A percentile compares a stretch with the other conserved stretches of the same genome.
Conservation (phyloP, 345 rosid species). For the Microcos paniculata region DNA sequence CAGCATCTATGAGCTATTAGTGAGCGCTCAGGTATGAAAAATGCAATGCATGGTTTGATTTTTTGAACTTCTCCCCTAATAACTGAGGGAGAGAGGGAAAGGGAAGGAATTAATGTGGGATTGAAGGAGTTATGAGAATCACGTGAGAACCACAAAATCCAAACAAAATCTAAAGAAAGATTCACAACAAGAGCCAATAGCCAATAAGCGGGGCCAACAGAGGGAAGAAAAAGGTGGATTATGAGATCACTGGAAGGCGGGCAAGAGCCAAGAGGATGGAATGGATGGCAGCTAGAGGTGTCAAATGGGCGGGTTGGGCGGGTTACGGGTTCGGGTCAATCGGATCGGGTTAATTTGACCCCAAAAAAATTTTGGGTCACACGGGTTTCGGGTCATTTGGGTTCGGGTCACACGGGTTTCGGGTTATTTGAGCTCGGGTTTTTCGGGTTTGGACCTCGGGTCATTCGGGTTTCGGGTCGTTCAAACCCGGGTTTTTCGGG, state of each 20-base stretch:
- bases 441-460: too few relatives aligned
- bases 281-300: too few relatives aligned
- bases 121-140: constrained; percentile 22
- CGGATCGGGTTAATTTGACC: too few relatives aligned
- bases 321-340: too few relatives aligned
- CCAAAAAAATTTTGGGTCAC: too few relatives aligned
- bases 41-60: not conserved
- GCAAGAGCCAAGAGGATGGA: too few relatives aligned
- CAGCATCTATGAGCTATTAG: not conserved
- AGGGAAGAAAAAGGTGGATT: not conserved
- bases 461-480: too few relatives aligned
- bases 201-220: constrained; percentile 23
- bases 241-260: constrained; percentile 19
- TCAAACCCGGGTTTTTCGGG: too few relatives aligned
- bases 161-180: constrained; percentile 38
- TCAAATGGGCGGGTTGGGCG: too few relatives aligned
- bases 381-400: too few relatives aligned
- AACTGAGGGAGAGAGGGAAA: not conserved
- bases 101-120: constrained; percentile 22
- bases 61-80: not conserved
- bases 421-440: too few relatives aligned
- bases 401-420: too few relatives aligned
- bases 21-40: not conserved
- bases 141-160: constrained; percentile 43
- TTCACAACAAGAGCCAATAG: constrained; percentile 16